phyloP scores from a whole-genome alignment of 768 basidiomycete genomes.

The Mycena venus region DNA sequence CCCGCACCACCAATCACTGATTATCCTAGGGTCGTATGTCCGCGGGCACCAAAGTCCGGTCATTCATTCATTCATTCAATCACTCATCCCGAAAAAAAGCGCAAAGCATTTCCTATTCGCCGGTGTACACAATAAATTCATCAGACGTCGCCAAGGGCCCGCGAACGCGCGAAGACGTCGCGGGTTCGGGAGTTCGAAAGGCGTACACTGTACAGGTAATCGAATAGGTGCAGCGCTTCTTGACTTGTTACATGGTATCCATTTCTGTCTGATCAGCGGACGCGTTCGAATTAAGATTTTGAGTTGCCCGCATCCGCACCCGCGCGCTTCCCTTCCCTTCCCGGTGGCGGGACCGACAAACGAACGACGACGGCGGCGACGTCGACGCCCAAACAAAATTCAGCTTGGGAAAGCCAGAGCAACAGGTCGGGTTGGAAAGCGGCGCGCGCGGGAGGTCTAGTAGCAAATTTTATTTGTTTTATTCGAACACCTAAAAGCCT shows the following conservation, averaged over 20 bases:
- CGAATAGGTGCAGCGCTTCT: background rate
- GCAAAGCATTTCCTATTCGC: background rate
- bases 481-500: no score
- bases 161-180: background rate
- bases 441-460: background rate
- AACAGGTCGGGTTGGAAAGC: background rate
- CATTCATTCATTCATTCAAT: no score
- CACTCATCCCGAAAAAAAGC: background rate
- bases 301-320: no score
- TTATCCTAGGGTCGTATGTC: background rate
- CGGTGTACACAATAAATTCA: background rate
- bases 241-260: no score
- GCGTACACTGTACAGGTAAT: conserved; percentile 3
- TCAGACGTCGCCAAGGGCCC: background rate
- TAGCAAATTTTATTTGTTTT: background rate
- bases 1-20: background rate
- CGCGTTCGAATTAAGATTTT: no score
- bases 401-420: no score
- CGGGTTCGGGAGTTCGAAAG: background rate
- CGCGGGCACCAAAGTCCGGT: no score
- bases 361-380: background rate
- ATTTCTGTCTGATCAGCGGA: no score
- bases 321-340: background rate
- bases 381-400: no score
- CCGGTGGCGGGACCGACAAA: background rate